Base-by-base conservation (phyloP, 2,329 filamentous ascomycete species). In the Xylaria sp. region DNA sequence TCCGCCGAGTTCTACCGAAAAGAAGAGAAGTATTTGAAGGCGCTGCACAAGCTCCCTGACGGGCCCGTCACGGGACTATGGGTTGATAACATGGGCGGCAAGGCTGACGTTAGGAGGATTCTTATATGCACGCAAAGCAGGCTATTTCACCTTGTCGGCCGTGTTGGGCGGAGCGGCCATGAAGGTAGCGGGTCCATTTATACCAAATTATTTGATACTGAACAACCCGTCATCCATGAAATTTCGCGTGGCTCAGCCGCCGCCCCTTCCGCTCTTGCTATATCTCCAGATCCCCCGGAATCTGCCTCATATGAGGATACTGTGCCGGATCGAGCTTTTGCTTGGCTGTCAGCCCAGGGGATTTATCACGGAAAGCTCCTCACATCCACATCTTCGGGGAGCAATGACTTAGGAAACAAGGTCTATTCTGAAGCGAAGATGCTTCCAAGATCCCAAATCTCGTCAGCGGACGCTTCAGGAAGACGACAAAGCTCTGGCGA, bases 1-100 rank as follows among this genome's bases (percentile, higher is more conserved):
- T 92, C 93, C 15, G 94, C 92, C 58, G 96, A 98, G 79, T 97
- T 97, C 81, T 98, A 97, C 81, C 89, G 93, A 73, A 92, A 95
- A 77, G 94, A 98, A 80, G 96, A 99, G 79, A 94, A 93, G 80
- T 97, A 97, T 79, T 82, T 97, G 68, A 95, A 95, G 79, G 88
- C 86, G 42, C 86, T 99, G 23, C 94, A 94, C 79, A 94, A 92
- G 77, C 87, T 94, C 7, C 88, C 91, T 1, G 94, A 97, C 79
- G 93, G 92, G 0, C 89, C 94, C 0, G 88, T 98, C 42, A 93
- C 92, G 0, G 96, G 96, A 1, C 78, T 98, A 17, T 97, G 93
- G 89, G 91, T 92, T 10, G 95, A 98, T 75, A 84, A 87, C 44
- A 82, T 97, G 46, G 82, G 85, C 40, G 89, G 88, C n/a, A 83